Evolutionary conservation across 306 rosid genomes (phyloP).

Genomic region (Cicer cuneatum): DNA sequence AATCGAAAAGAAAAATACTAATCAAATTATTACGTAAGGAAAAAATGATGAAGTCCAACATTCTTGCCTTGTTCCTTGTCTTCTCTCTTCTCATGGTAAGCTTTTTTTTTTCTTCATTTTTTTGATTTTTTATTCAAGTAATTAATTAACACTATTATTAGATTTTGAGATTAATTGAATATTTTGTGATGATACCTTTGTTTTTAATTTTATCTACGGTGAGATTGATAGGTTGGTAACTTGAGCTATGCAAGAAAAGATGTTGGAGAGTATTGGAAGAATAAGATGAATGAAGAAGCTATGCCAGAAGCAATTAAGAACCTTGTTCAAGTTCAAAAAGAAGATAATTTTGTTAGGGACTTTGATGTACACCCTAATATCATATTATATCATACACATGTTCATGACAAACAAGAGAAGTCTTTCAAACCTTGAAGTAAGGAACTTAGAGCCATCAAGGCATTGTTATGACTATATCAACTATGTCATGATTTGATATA

Average conservation of each 20-base stretch:
- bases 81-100: constrained; percentile 50
- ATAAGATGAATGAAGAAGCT: constrained; percentile 60
- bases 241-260: constrained; percentile 58
- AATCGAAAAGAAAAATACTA: constrained; percentile 4
- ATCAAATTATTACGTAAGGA: background rate
- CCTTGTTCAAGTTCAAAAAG: constrained; percentile 42
- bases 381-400: constrained; percentile 59
- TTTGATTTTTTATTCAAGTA: background rate
- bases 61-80: constrained; percentile 42
- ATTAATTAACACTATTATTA: too few relatives aligned
- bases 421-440: too few relatives aligned
- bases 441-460: background rate
- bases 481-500: background rate
- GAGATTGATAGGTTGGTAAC: constrained; percentile 41
- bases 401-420: background rate
- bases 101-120: background rate
- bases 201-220: background rate
- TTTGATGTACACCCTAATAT: constrained; percentile 53
- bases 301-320: constrained; percentile 2
- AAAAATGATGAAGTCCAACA: constrained; percentile 49
- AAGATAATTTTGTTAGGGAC: constrained; percentile 48
- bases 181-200: too few relatives aligned
- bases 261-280: constrained; percentile 59
- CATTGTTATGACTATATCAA: background rate
- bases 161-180: too few relatives aligned